Evolutionary conservation across 2,329 filamentous ascomycete species (phyloP).

Genomic region (Albophoma yamanashiensis): DNA sequence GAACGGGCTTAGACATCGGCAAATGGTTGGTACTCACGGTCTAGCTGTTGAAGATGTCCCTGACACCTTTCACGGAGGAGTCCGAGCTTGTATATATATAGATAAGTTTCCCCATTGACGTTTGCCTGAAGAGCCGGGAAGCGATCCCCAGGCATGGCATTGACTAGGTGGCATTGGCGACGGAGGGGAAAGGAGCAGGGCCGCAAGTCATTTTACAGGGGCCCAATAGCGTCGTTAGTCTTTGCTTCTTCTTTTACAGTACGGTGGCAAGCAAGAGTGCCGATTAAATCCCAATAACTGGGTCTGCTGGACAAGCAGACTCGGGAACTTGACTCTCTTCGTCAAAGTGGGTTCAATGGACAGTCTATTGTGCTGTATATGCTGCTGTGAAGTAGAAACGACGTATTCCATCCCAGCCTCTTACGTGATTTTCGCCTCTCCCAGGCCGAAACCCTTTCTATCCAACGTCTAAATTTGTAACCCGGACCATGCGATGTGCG

Average conservation of each 20-base stretch:
- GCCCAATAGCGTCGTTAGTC: background rate
- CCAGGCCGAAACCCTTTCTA: background rate
- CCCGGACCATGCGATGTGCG: background rate
- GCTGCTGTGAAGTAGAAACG: background rate
- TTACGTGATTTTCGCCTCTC: background rate
- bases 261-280: background rate
- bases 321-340: background rate
- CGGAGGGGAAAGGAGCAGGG: background rate
- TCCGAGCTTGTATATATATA: background rate
- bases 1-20: conserved; percentile 24
- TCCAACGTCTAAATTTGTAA: background rate
- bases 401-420: background rate
- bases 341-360: background rate
- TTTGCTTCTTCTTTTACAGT: background rate
- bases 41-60: background rate
- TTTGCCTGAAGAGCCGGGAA: background rate
- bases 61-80: background rate
- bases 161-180: conserved; percentile 3
- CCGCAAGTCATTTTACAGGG: background rate
- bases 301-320: background rate
- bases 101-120: background rate
- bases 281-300: background rate
- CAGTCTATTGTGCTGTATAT: background rate
- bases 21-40: background rate
- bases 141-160: background rate